phyloP scores from a whole-genome alignment of 2,329 filamentous ascomycete genomes.

The Shiraia sp. region DNA sequence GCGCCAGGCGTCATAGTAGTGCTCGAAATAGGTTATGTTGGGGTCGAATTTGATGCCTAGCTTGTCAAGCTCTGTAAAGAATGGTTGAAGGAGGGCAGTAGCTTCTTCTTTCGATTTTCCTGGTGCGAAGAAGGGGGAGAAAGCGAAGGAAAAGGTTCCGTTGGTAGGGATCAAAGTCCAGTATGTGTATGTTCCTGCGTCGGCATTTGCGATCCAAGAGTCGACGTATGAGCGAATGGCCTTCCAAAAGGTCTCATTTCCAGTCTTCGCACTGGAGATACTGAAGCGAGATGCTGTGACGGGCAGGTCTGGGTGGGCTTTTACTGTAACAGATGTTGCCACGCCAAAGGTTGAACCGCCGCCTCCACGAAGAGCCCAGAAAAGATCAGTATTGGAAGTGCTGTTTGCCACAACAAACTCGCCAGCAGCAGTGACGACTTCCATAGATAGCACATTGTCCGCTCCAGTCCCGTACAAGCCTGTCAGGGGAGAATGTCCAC shows the following conservation, averaged over 20 bases:
- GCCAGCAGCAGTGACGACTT: constrained; percentile 22
- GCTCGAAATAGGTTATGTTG: constrained; percentile 39
- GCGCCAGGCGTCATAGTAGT: constrained; percentile 39
- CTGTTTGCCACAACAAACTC: constrained; percentile 35
- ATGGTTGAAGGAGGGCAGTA: constrained; percentile 35
- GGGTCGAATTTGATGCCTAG: constrained; percentile 38
- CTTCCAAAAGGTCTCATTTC: constrained; percentile 43
- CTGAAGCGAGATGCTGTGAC: constrained; percentile 38
- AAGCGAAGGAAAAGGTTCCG: constrained; percentile 37
- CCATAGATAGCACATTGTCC: constrained; percentile 41
- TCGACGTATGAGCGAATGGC: constrained; percentile 34
- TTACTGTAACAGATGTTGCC: constrained; percentile 39
- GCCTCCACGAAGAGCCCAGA: constrained; percentile 43
- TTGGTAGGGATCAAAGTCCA: constrained; percentile 38
- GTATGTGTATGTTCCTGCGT: constrained; percentile 42
- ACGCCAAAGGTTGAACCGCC: constrained; percentile 42
- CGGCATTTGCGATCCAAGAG: constrained; percentile 41
- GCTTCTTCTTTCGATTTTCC: constrained; percentile 37
- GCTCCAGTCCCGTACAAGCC: constrained; percentile 48
- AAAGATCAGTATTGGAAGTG: constrained; percentile 36
- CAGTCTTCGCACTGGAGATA: constrained; percentile 34
- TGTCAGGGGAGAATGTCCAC: constrained; percentile 60
- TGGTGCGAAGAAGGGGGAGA: constrained; percentile 42
- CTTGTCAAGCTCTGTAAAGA: constrained; percentile 32
- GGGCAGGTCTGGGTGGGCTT: constrained; percentile 38